Base-by-base conservation (phyloP, 129 eudicot species). In the Artemisia tridentata region DNA sequence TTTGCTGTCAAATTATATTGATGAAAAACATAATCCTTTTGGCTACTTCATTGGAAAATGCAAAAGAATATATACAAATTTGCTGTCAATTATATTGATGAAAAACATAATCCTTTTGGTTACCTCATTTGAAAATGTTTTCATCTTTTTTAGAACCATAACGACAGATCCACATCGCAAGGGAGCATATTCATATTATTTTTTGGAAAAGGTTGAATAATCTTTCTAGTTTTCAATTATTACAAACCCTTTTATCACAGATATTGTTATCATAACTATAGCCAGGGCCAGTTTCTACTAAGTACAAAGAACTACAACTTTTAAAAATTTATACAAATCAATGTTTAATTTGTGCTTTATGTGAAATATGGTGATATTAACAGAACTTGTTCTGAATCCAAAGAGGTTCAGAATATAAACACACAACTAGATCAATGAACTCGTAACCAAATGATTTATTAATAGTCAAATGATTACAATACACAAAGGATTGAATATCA, bases 71-170 rank as follows among this genome's bases (percentile, higher is more conserved):
- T n/a, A n/a, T n/a, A 25, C 29, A 25, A 25, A 25, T 25, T 25
- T 5, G 38, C 7, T 27, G 31, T 27, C 31, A 27, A 27, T 27
- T 27, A 27, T 65, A 47, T 46, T 51, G 53, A 52, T 38, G 25
- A 52, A 51, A 65, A 65, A 65, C 23, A 9, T 50, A 56, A 27
- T 27, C 31, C 31, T 27, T 27, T 27, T 27, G 31, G 31, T 27
- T 70, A 47, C 65, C 16, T 14, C 3, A 18, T 70, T 41, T 69
- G 21, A 43, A 70, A 71, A 21, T 71, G 19, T 13, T 69, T 12
- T 69, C 63, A 4, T 69, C 74, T 69, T 41, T 27, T 69, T 34
- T 31, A 34, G 54, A 63, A 69, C 74, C 74, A 69, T 69, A 13
- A 55, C 55, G 65, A 69, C 53, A 69, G 53, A 69, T 43, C 74